Evolutionary conservation across 2,329 filamentous ascomycete genomes (phyloP).

Genomic region (Sordariomycetes sp.): DNA sequence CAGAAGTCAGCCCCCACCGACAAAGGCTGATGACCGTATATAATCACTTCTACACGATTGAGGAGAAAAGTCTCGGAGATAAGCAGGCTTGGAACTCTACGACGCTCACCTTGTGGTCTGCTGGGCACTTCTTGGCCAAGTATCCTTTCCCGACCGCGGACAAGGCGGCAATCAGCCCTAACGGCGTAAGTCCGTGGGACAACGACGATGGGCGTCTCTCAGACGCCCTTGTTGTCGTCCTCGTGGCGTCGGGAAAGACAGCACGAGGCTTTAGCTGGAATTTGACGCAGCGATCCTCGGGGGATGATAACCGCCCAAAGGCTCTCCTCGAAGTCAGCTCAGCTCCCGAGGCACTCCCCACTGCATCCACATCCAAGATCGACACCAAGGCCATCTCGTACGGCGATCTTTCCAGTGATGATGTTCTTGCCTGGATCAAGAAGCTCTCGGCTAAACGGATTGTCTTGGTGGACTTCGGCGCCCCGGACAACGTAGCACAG

Average conservation of each 20-base stretch:
- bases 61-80: conserved; percentile 1
- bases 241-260: conserved; percentile 19
- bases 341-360: conserved; percentile 5
- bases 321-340: conserved; percentile 18
- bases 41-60: conserved; percentile 25
- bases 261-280: conserved; percentile 16
- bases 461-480: conserved; percentile 12
- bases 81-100: conserved; percentile 6
- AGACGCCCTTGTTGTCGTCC: conserved; percentile 19
- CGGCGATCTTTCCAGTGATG: conserved; percentile 1
- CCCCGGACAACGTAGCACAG: conserved; percentile 1
- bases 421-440: conserved; percentile 7
- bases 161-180: conserved; percentile 8
- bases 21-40: conserved; percentile 23
- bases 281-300: conserved; percentile 8
- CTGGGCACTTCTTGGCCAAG: conserved; percentile 19
- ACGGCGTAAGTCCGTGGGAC: conserved; percentile 14
- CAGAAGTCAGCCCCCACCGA: conserved; percentile 23
- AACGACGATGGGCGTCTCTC: conserved; percentile 19
- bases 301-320: conserved; percentile 7
- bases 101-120: conserved; percentile 11
- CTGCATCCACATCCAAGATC: neutral
- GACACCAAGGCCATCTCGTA: conserved; percentile 8
- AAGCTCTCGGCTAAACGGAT: conserved; percentile 7
- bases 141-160: conserved; percentile 20